A percentile compares a stretch with the other conserved stretches of the same genome.
These are phyloP conservation scores for Ganoderma multipileum DNA, from an alignment of 1,284 basidiomycete genomes.

Conservation along the genomic window DNA sequence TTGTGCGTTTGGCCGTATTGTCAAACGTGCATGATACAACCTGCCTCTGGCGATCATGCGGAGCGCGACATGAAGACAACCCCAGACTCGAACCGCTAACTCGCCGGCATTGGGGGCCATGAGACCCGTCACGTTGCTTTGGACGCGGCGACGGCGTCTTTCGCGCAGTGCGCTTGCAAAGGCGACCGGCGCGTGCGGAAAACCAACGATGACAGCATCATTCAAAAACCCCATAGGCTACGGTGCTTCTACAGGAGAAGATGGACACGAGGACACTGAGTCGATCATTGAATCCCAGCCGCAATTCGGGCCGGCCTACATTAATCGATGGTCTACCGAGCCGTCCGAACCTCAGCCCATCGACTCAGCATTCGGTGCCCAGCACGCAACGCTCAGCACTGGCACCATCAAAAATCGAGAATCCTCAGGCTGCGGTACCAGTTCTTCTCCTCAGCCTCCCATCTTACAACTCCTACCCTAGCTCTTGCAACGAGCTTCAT, in stretches of 20 bases:
- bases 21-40: conserved; percentile 7
- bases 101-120: background rate
- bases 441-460: no score
- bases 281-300: no score
- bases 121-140: background rate
- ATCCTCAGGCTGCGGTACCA: no score
- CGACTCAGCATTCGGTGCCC: no score
- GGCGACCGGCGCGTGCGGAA: background rate
- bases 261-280: no score
- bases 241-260: background rate
- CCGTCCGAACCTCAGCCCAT: no score
- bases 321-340: no score
- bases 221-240: background rate
- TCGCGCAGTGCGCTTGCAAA: background rate
- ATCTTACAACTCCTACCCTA: no score
- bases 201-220: background rate
- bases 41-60: background rate
- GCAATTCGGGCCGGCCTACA: no score
- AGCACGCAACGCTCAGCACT: no score
- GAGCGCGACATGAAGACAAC: background rate
- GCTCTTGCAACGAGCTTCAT: no score
- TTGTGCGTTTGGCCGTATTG: conserved; percentile 8
- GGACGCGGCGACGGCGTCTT: background rate
- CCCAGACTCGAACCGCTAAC: background rate
- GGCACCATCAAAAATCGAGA: no score